Base-by-base conservation (phyloP, 768 basidiomycete species). In the Pisolithus tinctorius region DNA sequence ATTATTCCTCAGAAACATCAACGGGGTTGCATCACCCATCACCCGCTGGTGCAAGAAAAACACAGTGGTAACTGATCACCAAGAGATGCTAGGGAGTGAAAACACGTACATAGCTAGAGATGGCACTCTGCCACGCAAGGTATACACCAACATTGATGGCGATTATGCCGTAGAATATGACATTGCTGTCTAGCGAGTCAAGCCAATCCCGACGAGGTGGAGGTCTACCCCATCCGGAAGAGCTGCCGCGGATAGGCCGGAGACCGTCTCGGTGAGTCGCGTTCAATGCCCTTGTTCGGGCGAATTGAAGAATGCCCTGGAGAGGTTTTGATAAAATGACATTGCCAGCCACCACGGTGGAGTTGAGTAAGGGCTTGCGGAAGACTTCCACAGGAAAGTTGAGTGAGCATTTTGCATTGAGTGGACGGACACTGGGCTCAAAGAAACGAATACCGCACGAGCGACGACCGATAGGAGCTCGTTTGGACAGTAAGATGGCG, bases 91-190 rank as follows among this genome's bases (percentile, higher is more conserved):
- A 34, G 34, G 5, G 27, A 59, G 68, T 45, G 39, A 3, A 42
- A 72, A 63, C 54, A 71, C 66, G 52, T 39, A 67, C 63, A 13
- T 64, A 61, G 30, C 61, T 69, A 48, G 60, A 53, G 29, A 45
- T 61, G 47, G 72, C 70, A 69, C 69, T 55, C 16, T 70, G 71
- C 84, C 84, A 89, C 52, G 77, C 69, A 16, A 64, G 63, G 56
- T 82, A 91, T 0, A 91, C 79, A 2, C 68, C 66, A 2, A 74
- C 79, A 54, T 90, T 90, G 53, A 81, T 55, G 4, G 71, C 80
- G 14, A 91, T 73, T 45, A 91, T 81, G 6, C 80, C 74, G 63
- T 75, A 85, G 59, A 89, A 74, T 29, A 88, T 65, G 54, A 65
- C 53, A 45, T 77, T 69, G 54, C 69, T 57, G 9, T 86, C 81